Evolutionary conservation across 2,329 filamentous ascomycete genomes (phyloP).

Genomic region (Botrytis fabae): DNA sequence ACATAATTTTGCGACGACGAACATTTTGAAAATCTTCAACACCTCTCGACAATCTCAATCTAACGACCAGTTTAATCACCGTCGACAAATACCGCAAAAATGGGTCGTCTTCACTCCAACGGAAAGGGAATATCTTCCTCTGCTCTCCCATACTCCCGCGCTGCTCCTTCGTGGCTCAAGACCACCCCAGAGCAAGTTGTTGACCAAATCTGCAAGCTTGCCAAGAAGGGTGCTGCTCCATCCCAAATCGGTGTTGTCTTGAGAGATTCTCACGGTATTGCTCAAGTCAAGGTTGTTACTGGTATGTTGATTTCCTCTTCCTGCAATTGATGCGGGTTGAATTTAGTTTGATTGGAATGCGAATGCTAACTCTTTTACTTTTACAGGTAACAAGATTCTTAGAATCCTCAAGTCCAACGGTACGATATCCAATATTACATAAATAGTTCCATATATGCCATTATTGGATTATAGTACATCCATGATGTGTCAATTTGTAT

Average conservation of each 20-base stretch:
- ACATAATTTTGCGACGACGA: slow-evolving; percentile 18
- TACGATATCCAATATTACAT: slow-evolving; percentile 57
- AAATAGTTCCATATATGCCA: slow-evolving; percentile 27
- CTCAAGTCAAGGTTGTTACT: slow-evolving; percentile 96
- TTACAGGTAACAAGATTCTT: slow-evolving; percentile 96
- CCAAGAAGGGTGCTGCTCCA: slow-evolving; percentile 97
- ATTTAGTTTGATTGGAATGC: background rate
- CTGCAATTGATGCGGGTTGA: background rate
- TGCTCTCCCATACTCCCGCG: slow-evolving; percentile 95
- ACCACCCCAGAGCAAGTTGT: slow-evolving; percentile 97
- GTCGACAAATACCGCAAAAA: slow-evolving; percentile 50
- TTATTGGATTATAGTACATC: slow-evolving; percentile 41
- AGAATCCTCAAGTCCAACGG: slow-evolving; percentile 97
- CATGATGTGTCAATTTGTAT: slow-evolving; percentile 32
- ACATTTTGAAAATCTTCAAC: slow-evolving; percentile 14
- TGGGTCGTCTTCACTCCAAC: slow-evolving; percentile 99
- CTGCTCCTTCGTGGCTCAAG: slow-evolving; percentile 93
- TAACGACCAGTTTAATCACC: slow-evolving; percentile 20
- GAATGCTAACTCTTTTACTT: slow-evolving; percentile 36
- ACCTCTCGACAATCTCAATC: slow-evolving; percentile 25
- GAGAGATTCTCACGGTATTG: slow-evolving; percentile 96
- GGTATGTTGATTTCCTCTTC: slow-evolving; percentile 57
- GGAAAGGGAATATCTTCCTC: slow-evolving; percentile 99
- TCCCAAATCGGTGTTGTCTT: slow-evolving; percentile 99
- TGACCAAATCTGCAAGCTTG: slow-evolving; percentile 98